Conservation (phyloP, 441 rosid species). For the Sinapis alba region DNA sequence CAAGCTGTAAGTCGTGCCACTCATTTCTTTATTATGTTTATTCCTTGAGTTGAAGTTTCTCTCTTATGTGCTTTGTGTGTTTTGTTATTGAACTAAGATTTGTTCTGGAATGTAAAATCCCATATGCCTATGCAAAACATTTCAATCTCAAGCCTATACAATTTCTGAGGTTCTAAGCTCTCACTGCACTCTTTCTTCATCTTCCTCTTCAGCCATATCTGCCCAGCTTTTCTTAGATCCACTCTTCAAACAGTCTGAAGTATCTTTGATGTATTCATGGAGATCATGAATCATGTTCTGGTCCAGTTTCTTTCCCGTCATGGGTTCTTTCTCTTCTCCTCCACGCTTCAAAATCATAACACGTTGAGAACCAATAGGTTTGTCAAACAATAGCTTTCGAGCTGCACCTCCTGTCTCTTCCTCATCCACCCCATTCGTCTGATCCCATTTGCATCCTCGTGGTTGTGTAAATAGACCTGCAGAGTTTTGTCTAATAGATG, state of each 20-base stretch:
- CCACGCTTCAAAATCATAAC: constrained; percentile 11
- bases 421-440: constrained; percentile 10
- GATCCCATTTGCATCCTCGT: constrained; percentile 27
- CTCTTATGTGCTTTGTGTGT: constrained; percentile 31
- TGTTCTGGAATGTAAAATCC: constrained; percentile 29
- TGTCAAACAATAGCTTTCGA: constrained; percentile 31
- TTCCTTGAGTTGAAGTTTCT: constrained; percentile 14
- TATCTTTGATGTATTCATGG: constrained; percentile 32
- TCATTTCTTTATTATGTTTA: constrained; percentile 20
- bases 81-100: constrained; percentile 29
- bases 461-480: constrained; percentile 41
- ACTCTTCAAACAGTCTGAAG: constrained; percentile 13
- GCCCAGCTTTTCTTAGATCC: constrained; percentile 70
- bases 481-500: constrained; percentile 34
- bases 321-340: constrained; percentile 7
- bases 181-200: constrained; percentile 35
- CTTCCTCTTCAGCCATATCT: constrained; percentile 81
- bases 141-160: constrained; percentile 28
- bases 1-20: constrained; percentile 15
- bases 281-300: constrained; percentile 36
- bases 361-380: constrained; percentile 8
- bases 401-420: constrained; percentile 32
- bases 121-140: constrained; percentile 31
- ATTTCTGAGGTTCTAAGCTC: neutral
- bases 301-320: constrained; percentile 34